Evolutionary conservation across 2,329 filamentous ascomycete genomes (phyloP).

Genomic region (Monilinia aucupariae): DNA sequence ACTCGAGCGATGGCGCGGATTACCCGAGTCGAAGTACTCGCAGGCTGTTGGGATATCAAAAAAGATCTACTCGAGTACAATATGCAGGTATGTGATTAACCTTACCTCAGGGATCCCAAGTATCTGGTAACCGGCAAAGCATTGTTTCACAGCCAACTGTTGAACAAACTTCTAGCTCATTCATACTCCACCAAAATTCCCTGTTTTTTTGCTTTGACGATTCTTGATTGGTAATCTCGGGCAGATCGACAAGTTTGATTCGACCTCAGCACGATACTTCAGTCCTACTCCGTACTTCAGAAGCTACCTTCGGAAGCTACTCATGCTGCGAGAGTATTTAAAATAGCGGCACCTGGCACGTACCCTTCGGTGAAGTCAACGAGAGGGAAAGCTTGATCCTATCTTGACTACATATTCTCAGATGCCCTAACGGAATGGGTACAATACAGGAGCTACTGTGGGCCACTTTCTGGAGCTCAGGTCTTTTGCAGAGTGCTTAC

Average conservation of each 20-base stretch:
- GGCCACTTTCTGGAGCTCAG: neutral
- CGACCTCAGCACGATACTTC: neutral
- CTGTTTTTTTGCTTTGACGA: neutral
- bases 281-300: neutral
- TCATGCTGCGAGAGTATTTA: neutral
- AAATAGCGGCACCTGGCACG: no score
- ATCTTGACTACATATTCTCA: no score
- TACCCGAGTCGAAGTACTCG: no score
- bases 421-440: no score
- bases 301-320: neutral
- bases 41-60: neutral
- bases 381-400: no score
- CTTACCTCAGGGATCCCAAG: constrained; percentile 3
- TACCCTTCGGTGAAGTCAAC: no score
- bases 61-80: constrained; percentile 12
- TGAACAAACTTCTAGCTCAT: neutral
- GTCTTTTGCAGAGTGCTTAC: neutral
- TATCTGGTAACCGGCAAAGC: neutral
- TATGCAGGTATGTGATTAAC: constrained; percentile 1
- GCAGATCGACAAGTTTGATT: neutral
- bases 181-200: neutral
- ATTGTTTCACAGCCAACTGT: neutral
- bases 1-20: neutral
- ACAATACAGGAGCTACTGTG: neutral
- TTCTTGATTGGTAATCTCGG: neutral